Percentiles rank a stretch among this genome's conserved stretches.
Conservation (phyloP, 2,329 filamentous ascomycete genomes). For the Apiospora kogelbergensis region DNA sequence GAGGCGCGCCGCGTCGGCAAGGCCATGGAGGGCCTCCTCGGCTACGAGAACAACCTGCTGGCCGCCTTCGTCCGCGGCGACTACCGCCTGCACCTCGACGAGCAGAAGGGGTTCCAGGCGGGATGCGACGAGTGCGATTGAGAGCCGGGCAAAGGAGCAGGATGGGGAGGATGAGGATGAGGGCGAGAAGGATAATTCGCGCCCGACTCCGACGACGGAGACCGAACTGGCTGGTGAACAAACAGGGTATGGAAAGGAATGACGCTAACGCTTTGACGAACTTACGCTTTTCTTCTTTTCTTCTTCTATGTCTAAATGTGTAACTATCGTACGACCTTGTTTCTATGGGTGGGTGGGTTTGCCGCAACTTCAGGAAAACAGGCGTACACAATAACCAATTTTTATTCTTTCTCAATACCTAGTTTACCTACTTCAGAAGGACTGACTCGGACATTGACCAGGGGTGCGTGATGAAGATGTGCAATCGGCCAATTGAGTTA, state of each 20-base stretch:
- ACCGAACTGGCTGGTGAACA: neutral
- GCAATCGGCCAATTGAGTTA: neutral
- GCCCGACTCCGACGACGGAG: neutral
- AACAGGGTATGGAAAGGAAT: conserved; percentile 3
- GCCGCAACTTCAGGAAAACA: neutral
- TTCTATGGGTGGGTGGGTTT: neutral
- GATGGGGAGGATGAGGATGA: neutral
- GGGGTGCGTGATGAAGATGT: neutral
- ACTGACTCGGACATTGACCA: neutral
- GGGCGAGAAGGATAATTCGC: neutral
- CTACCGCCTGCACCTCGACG: conserved; percentile 10
- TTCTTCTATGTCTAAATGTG: neutral
- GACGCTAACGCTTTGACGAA: conserved; percentile 7
- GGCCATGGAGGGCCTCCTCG: conserved; percentile 19
- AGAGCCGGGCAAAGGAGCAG: neutral
- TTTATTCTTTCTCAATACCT: neutral
- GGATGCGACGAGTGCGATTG: conserved; percentile 5
- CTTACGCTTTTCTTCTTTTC: neutral
- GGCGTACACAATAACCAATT: neutral
- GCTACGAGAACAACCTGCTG: conserved; percentile 21
- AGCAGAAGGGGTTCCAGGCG: neutral
- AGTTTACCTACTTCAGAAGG: neutral
- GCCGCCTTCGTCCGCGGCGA: conserved; percentile 15
- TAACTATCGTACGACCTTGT: neutral
- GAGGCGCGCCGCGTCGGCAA: conserved; percentile 19